Conservation (phyloP, 257 asterid genomes). For the Solanum appendiculatum region DNA sequence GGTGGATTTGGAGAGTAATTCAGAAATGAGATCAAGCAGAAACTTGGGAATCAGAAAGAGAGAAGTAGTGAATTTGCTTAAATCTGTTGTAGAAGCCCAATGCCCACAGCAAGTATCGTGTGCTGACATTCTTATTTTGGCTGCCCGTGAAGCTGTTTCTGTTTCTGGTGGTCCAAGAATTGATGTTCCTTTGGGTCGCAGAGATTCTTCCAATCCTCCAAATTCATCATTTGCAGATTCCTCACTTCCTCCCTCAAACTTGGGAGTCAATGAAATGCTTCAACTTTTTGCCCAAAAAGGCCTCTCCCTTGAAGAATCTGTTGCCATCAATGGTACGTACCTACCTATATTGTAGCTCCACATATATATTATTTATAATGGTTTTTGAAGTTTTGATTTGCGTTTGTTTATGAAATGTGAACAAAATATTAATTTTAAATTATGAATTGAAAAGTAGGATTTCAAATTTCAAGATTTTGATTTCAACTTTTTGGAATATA, state of each 20-base stretch:
- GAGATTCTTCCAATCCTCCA: slow-evolving; percentile 24
- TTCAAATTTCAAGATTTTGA: no score
- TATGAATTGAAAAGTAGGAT: neutral
- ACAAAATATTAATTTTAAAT: no score
- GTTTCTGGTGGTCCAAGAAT: slow-evolving; percentile 43
- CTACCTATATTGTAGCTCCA: no score
- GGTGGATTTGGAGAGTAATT: slow-evolving; percentile 9
- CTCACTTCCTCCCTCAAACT: slow-evolving; percentile 26
- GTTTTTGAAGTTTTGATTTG: neutral
- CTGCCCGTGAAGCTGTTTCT: slow-evolving; percentile 42
- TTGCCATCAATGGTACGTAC: slow-evolving; percentile 37
- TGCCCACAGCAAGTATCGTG: slow-evolving; percentile 49
- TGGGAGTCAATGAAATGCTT: slow-evolving; percentile 26
- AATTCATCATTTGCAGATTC: slow-evolving; percentile 6
- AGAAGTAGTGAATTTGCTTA: slow-evolving; percentile 15
- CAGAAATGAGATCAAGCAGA: slow-evolving; percentile 23
- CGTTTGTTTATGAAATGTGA: neutral
- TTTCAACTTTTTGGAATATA: no score
- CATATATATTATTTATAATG: no score
- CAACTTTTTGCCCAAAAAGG: slow-evolving; percentile 18
- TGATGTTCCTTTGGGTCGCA: slow-evolving; percentile 39
- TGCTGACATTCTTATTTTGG: slow-evolving; percentile 40
- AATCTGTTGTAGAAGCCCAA: slow-evolving; percentile 26
- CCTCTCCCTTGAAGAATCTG: slow-evolving; percentile 39
- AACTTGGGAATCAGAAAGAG: slow-evolving; percentile 42